A percentile compares a stretch with the other conserved stretches of the same genome.
Evolutionary conservation across 2,329 filamentous ascomycete species (phyloP).

Genomic region (Ophiostoma fasciatum): DNA sequence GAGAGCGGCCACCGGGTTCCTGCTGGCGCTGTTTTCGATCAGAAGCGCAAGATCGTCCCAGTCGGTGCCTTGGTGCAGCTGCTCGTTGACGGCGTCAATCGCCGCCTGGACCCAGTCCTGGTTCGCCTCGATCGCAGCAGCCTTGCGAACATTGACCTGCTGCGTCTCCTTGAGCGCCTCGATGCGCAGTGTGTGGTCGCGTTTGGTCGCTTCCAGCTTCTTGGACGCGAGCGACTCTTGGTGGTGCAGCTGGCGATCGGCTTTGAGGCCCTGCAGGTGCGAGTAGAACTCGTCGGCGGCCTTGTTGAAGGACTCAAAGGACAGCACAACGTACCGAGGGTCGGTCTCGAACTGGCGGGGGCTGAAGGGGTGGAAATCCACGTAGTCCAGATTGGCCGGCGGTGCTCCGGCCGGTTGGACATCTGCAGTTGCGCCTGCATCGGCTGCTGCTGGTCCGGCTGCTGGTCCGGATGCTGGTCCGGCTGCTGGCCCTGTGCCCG

Average conservation of each 20-base stretch:
- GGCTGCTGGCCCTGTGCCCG: too few species aligned
- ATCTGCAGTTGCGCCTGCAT: too few species aligned
- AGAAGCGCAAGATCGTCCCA: constrained; percentile 85
- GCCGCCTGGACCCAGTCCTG: constrained; percentile 83
- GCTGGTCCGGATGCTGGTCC: too few species aligned
- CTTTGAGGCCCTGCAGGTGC: constrained; percentile 82
- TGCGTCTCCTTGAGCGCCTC: constrained; percentile 73
- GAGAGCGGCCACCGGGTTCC: constrained; percentile 73
- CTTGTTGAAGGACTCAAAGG: constrained; percentile 76
- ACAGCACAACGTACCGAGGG: constrained; percentile 49
- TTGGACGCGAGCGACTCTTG: constrained; percentile 66
- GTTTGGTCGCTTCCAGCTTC: constrained; percentile 71
- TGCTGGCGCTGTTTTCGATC: constrained; percentile 72
- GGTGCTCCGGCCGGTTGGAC: constrained; percentile 2
- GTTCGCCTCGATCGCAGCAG: constrained; percentile 81
- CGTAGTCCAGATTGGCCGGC: constrained; percentile 47
- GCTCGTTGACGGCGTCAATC: constrained; percentile 77
- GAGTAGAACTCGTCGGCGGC: constrained; percentile 97
- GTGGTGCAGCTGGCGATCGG: constrained; percentile 71
- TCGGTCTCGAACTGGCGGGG: constrained; percentile 66
- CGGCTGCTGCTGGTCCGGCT: too few species aligned
- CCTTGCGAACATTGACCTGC: constrained; percentile 72
- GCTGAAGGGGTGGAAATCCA: constrained; percentile 89
- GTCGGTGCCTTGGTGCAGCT: constrained; percentile 92
- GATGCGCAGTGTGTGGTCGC: constrained; percentile 73